phyloP scores from a whole-genome alignment of 2,329 filamentous ascomycete species.

The Arthrobotrys megalospora region DNA sequence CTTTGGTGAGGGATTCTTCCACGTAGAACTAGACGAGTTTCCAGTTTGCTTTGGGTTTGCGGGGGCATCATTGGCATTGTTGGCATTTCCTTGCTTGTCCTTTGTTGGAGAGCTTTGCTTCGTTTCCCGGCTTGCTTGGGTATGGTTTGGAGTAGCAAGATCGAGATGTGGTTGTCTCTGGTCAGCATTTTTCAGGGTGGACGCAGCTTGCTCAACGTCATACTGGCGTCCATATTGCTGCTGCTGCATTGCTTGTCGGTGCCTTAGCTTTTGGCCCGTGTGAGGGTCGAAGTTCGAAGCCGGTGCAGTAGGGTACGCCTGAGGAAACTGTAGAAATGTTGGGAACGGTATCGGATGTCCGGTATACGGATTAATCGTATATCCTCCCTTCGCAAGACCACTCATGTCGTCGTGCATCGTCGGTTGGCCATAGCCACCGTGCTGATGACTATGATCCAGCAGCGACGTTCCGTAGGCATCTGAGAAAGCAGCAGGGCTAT shows the following conservation, averaged over 20 bases:
- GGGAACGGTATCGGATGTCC: conserved; percentile 35
- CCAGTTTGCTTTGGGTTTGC: conserved; percentile 37
- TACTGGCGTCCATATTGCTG: conserved; percentile 52
- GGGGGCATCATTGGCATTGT: conserved; percentile 8
- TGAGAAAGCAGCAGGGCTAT: conserved; percentile 27
- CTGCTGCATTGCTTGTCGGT: conserved; percentile 39
- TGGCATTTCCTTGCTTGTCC: conserved; percentile 35
- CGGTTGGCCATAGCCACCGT: conserved; percentile 33
- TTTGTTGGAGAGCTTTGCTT: conserved; percentile 33
- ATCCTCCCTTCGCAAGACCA: conserved; percentile 33
- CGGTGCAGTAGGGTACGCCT: conserved; percentile 27
- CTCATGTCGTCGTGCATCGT: conserved; percentile 44
- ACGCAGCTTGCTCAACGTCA: conserved; percentile 45
- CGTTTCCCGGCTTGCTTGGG: conserved; percentile 19
- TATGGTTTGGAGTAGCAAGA: conserved; percentile 51
- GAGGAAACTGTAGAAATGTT: conserved; percentile 34
- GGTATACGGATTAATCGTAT: conserved; percentile 49
- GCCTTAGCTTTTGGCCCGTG: conserved; percentile 46
- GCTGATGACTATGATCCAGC: conserved; percentile 41
- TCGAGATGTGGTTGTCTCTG: conserved; percentile 50
- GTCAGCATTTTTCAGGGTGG: conserved; percentile 40
- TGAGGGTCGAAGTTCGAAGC: conserved; percentile 40
- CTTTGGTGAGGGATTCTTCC: conserved; percentile 51
- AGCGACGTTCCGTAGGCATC: conserved; percentile 39
- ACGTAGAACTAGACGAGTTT: conserved; percentile 5